Percentiles rank a stretch among this genome's conserved stretches.
These are phyloP conservation scores for Fusarium multiceps DNA, from an alignment of 2,329 filamentous ascomycete genomes.

Conservation along the genomic window DNA sequence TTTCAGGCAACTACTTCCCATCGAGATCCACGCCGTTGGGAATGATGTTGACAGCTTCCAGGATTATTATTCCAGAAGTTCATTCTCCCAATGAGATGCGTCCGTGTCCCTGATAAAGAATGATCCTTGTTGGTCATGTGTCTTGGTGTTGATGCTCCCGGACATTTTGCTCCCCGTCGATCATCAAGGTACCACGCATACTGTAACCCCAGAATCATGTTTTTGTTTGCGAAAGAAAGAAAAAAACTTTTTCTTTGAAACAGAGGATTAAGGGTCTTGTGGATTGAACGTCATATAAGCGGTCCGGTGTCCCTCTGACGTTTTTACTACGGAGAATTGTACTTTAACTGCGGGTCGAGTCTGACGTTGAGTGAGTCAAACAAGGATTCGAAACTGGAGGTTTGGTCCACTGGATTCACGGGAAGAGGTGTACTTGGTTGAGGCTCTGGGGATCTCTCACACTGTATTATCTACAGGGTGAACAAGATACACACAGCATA, in stretches of 20 bases:
- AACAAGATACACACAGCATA: background rate
- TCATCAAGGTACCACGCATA: background rate
- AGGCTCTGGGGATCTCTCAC: background rate
- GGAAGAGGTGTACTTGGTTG: background rate
- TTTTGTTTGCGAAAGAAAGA: background rate
- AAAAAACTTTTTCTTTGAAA: conserved; percentile 1
- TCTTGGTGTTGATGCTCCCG: conserved; percentile 1
- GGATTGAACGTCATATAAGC: conserved; percentile 33
- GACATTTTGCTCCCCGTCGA: conserved; percentile 31
- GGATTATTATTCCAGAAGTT: conserved; percentile 8
- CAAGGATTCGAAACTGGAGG: conserved; percentile 3
- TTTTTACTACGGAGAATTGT: background rate
- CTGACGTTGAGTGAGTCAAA: conserved; percentile 4
- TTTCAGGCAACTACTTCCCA: background rate
- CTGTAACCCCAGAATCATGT: background rate
- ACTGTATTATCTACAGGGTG: background rate
- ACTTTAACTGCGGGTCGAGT: conserved; percentile 4
- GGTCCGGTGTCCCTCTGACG: conserved; percentile 5
- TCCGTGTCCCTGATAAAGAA: background rate
- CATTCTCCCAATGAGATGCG: background rate
- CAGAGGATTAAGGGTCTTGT: conserved; percentile 4
- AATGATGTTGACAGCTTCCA: conserved; percentile 15
- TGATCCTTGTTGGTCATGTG: conserved; percentile 7
- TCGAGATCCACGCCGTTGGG: conserved; percentile 24
- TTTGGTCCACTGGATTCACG: conserved; percentile 13